Evolutionary conservation across 1,139 yeast genomes (phyloP).

Genomic region (Yamadazyma aaseri): DNA sequence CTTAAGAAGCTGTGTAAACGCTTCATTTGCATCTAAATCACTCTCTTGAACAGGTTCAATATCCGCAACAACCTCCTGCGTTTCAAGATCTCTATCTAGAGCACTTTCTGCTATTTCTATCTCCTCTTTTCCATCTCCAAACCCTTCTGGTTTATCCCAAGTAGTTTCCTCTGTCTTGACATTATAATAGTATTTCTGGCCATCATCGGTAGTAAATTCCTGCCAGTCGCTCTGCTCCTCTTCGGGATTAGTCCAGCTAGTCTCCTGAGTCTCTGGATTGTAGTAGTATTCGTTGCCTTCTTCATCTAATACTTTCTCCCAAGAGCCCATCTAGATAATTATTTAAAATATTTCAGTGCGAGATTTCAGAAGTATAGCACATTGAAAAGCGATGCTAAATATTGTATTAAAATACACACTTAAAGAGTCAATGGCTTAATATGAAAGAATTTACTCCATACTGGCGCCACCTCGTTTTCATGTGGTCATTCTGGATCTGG

Average conservation of each 20-base stretch:
- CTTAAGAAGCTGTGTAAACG: constrained; percentile 53
- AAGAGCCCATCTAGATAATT: constrained; percentile 25
- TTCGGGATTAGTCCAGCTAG: constrained; percentile 82
- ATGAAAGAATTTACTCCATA: constrained; percentile 37
- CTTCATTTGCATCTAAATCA: constrained; percentile 28
- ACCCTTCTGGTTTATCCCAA: constrained; percentile 72
- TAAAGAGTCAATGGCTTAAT: background rate
- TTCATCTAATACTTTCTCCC: constrained; percentile 68
- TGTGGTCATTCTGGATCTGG: constrained; percentile 25
- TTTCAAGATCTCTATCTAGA: constrained; percentile 5
- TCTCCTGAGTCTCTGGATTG: constrained; percentile 61
- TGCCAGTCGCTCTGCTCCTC: constrained; percentile 59
- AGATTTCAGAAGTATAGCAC: too few relatives aligned
- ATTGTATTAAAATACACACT: background rate
- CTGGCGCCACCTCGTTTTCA: constrained; percentile 32
- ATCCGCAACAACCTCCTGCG: constrained; percentile 9
- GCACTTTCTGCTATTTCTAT: constrained; percentile 10
- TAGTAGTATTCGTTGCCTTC: constrained; percentile 74
- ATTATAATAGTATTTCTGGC: constrained; percentile 71
- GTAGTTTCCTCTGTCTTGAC: constrained; percentile 63
- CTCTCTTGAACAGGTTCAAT: background rate
- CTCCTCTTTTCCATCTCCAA: constrained; percentile 9
- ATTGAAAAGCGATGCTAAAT: constrained; percentile 1
- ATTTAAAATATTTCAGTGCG: too few relatives aligned
- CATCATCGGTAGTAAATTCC: constrained; percentile 65